Evolutionary conservation across 768 basidiomycete species (phyloP), one percentile per base, ranked within the genome.

Genomic region (Hericium coralloides): DNA sequence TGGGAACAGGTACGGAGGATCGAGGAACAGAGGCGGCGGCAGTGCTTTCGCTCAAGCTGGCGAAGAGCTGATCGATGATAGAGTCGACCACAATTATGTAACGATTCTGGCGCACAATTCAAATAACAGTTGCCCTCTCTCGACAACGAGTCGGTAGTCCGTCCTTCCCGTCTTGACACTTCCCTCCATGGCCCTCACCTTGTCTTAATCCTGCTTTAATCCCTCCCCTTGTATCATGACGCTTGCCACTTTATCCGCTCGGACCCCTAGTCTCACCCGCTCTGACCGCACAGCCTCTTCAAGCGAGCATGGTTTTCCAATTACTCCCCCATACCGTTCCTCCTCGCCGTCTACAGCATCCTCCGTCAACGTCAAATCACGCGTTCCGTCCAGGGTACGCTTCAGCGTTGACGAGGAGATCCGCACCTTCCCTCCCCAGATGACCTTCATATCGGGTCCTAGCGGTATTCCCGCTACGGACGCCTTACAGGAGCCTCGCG

Each of bases 301-400:
- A 9, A 50, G 49, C 49, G 49, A 50, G 9, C 49, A 50, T 25
- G 26, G 49, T 4, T 25, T 36, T 17, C 15, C 18, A 14, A 23
- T 23, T 23, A 20, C 49, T 36, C 22, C 49, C 15, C 49, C 18
- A 22, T 9, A 22, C 22, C 20, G 20, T 26, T 22, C 26, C 49
- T 17, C 18, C 5, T 36, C 22, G 12, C 49, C 49, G 12, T 15
- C 31, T 9, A 31, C 43, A 45, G 43, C 49, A 23, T 50, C 49
- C 25, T 17, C 25, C 26, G 58, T 72, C 0, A 65, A 76, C 4
- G 65, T 65, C n/a, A 64, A 73, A 5, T 74, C 76, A 7, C 60
- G 62, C 1, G 58, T 76, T 22, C 66, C 79, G n/a, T 54, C 63
- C 20, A 49, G 54, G 12, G 51, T 80, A 3, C 64, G 78, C 43